phyloP scores from a whole-genome alignment of 768 basidiomycete genomes.

The Leccinum rimulosum region DNA sequence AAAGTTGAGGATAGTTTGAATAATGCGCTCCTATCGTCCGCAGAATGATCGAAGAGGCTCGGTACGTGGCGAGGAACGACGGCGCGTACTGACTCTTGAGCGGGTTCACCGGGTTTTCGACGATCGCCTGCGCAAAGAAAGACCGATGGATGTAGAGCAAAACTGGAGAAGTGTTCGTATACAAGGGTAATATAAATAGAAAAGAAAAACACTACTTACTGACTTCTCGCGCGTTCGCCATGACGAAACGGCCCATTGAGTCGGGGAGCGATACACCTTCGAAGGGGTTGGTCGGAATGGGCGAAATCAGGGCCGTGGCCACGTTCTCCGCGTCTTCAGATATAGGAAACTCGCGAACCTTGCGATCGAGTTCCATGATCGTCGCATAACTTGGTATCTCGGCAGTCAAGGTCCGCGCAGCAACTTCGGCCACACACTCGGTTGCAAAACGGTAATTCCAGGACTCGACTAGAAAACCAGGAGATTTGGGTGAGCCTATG shows the following conservation, averaged over 20 bases:
- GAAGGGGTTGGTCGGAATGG: conserved; percentile 14
- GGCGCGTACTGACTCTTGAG: conserved; percentile 62
- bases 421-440: conserved; percentile 65
- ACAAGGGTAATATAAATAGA: neutral
- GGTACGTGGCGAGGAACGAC: conserved; percentile 63
- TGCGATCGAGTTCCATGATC: conserved; percentile 65
- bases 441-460: conserved; percentile 66
- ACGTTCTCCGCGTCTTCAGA: conserved; percentile 44
- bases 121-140: conserved; percentile 72
- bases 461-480: conserved; percentile 42
- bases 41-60: conserved; percentile 55
- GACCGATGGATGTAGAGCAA: conserved; percentile 62
- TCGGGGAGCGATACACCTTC: conserved; percentile 19
- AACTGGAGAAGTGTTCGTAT: conserved; percentile 33
- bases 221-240: conserved; percentile 36
- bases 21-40: conserved; percentile 51
- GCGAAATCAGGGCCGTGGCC: conserved; percentile 33
- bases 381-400: conserved; percentile 62
- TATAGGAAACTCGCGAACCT: conserved; percentile 63
- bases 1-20: conserved; percentile 42
- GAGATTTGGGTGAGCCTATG: neutral
- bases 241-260: conserved; percentile 39
- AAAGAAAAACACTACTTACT: conserved; percentile 27
- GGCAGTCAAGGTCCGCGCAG: conserved; percentile 57
- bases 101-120: conserved; percentile 64